A percentile compares a stretch with the other conserved stretches of the same genome.
Conservation (phyloP, 2,329 filamentous ascomycete genomes). For the Penicillium sp. region DNA sequence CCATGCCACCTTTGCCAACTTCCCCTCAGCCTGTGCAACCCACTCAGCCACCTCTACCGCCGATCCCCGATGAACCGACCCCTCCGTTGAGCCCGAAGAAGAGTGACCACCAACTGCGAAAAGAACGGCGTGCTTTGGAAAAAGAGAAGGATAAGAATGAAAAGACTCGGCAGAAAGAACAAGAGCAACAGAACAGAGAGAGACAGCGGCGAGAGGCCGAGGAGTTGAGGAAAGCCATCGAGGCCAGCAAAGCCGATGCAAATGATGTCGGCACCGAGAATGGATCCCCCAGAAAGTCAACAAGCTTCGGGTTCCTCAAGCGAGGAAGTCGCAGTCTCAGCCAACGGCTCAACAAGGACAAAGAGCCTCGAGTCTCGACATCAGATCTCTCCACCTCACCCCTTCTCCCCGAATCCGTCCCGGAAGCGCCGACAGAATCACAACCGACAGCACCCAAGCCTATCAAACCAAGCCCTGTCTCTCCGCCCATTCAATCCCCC, state of each 20-base stretch:
- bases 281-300: slow-evolving; percentile 42
- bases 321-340: slow-evolving; percentile 77
- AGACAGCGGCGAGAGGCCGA: slow-evolving; percentile 58
- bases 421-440: slow-evolving; percentile 17
- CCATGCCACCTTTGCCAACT: slow-evolving; percentile 16
- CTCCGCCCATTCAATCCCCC: slow-evolving; percentile 6
- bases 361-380: slow-evolving; percentile 35
- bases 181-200: slow-evolving; percentile 52
- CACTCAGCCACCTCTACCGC: slow-evolving; percentile 27
- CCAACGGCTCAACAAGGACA: slow-evolving; percentile 60
- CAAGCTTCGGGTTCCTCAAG: slow-evolving; percentile 64
- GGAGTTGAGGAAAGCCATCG: slow-evolving; percentile 64
- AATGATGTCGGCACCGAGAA: slow-evolving; percentile 49
- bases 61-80: slow-evolving; percentile 36
- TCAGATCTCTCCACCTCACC: slow-evolving; percentile 24
- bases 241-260: slow-evolving; percentile 65
- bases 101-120: slow-evolving; percentile 65
- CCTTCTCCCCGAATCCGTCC: slow-evolving; percentile 12
- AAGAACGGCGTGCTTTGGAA: slow-evolving; percentile 55
- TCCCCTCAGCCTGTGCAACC: slow-evolving; percentile 9
- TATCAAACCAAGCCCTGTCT: background rate
- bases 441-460: slow-evolving; percentile 1
- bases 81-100: slow-evolving; percentile 55
- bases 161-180: slow-evolving; percentile 56
- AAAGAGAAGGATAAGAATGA: slow-evolving; percentile 56